These are phyloP conservation scores for Fusarium sulawesiense DNA, from an alignment of 2,329 filamentous ascomycete species.

Conservation along the genomic window DNA sequence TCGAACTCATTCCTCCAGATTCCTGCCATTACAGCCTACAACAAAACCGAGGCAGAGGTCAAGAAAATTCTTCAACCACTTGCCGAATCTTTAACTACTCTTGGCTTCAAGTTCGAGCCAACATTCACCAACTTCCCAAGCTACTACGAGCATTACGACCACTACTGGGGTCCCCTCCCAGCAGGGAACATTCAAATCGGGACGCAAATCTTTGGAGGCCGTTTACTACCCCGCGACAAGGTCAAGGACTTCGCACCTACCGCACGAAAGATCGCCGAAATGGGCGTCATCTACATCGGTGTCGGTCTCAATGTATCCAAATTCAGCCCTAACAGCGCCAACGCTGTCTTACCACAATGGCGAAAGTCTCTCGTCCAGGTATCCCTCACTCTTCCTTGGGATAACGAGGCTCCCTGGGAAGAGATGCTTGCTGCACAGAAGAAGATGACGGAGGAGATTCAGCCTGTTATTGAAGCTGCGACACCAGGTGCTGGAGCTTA, in stretches of 20 bases:
- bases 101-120: slow-evolving; percentile 24
- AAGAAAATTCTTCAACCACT: slow-evolving; percentile 52
- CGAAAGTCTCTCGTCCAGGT: slow-evolving; percentile 50
- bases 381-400: slow-evolving; percentile 46
- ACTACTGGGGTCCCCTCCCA: slow-evolving; percentile 56
- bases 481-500: slow-evolving; percentile 59
- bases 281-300: slow-evolving; percentile 46
- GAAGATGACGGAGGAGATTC: slow-evolving; percentile 44
- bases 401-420: slow-evolving; percentile 43
- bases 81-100: slow-evolving; percentile 17
- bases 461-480: slow-evolving; percentile 46
- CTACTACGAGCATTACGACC: slow-evolving; percentile 57
- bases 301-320: slow-evolving; percentile 45
- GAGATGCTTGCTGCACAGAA: slow-evolving; percentile 48
- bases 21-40: slow-evolving; percentile 57
- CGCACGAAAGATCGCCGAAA: slow-evolving; percentile 31
- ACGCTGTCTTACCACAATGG: slow-evolving; percentile 58
- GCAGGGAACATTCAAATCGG: slow-evolving; percentile 50
- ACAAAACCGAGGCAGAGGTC: slow-evolving; percentile 55
- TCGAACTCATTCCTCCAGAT: slow-evolving; percentile 23
- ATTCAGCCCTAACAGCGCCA: slow-evolving; percentile 41
- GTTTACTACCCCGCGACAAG: slow-evolving; percentile 55
- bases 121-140: slow-evolving; percentile 31
- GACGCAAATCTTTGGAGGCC: slow-evolving; percentile 52
- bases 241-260: slow-evolving; percentile 35